Evolutionary conservation across 192 early-diverging fungal species (phyloP).

Genomic region (Funneliformis mosseae): DNA sequence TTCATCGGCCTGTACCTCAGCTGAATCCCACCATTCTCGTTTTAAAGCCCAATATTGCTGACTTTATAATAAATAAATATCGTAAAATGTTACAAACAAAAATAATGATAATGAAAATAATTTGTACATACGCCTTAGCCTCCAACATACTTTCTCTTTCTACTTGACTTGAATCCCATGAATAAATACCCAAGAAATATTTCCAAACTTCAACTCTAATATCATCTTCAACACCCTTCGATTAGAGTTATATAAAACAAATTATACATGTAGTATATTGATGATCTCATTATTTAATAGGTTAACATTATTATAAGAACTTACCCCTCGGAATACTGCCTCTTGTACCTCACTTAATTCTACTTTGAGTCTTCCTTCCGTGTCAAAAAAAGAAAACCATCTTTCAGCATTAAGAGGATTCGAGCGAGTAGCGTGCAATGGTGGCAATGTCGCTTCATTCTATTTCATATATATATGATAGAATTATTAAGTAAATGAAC

Average conservation of each 20-base stretch:
- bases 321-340: conserved; percentile 64
- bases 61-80: conserved; percentile 34
- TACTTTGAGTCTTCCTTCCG: conserved; percentile 49
- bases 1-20: conserved; percentile 54
- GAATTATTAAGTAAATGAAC: not conserved
- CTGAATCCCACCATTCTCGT: conserved; percentile 64
- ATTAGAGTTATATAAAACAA: not conserved
- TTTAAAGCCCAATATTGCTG: conserved; percentile 69
- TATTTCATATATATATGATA: conserved; percentile 3
- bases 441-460: conserved; percentile 49
- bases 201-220: conserved; percentile 88
- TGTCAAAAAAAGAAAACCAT: conserved; percentile 75
- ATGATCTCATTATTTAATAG: not conserved
- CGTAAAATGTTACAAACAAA: not conserved
- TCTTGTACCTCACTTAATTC: conserved; percentile 55
- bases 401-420: conserved; percentile 61
- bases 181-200: conserved; percentile 81
- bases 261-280: not conserved
- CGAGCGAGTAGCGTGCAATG: conserved; percentile 52
- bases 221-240: conserved; percentile 73
- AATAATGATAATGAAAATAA: not conserved
- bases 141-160: conserved; percentile 64
- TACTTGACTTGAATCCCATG: conserved; percentile 77
- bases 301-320: not conserved
- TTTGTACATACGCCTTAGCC: conserved; percentile 51